Base-by-base conservation (phyloP, 2,329 filamentous ascomycete species). In the Aureobasidium sp. region DNA sequence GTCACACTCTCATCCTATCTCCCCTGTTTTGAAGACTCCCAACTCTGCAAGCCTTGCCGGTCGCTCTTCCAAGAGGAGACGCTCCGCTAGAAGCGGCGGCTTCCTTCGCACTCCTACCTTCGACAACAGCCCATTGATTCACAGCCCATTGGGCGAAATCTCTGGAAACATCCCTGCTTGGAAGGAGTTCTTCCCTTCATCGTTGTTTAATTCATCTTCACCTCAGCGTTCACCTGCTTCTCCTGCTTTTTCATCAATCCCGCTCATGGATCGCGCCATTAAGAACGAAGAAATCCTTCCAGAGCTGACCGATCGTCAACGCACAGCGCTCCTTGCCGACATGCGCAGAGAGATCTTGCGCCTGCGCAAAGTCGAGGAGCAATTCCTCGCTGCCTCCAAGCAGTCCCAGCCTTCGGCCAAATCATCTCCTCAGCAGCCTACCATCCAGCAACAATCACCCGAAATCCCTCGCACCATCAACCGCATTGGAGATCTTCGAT, bases 301-400 rank as follows among this genome's bases (percentile, higher is more conserved):
- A 23, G 42, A 39, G 55, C 55, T 58, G 34, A 58, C 55, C 55
- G 29, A 37, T 48, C 23, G 8, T 37, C 55, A 58, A 58, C 32
- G 13, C 7, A 47, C 42, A 58, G 55, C 55, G 55, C 46, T 60
- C 57, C 46, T 60, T 23, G 12, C 37, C 34, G 46, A 60, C 34
- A 52, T 61, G 58, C 47, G 58, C 47, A 53, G 27, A 41, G 58
- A 61, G 29, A 53, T 61, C 23, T 12, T 46, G 47, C 58, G 58
- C 17, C 39, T 61, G 29, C 57, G 57, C 46, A 51, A 51, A 36
- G 26, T 60, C 36, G 57, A 60, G 36, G 23, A 39, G 23, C 26
- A 51, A 15, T 51, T 39, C 56, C 29, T 50, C 34, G 56, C 56
- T 41, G 44, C 17, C 26, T 42, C 44, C 23, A 41, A 51, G 41